A percentile compares a stretch with the other conserved stretches of the same genome.
phyloP scores from a whole-genome alignment of 352 stramenopile species.

The Globisporangium ultimum region DNA sequence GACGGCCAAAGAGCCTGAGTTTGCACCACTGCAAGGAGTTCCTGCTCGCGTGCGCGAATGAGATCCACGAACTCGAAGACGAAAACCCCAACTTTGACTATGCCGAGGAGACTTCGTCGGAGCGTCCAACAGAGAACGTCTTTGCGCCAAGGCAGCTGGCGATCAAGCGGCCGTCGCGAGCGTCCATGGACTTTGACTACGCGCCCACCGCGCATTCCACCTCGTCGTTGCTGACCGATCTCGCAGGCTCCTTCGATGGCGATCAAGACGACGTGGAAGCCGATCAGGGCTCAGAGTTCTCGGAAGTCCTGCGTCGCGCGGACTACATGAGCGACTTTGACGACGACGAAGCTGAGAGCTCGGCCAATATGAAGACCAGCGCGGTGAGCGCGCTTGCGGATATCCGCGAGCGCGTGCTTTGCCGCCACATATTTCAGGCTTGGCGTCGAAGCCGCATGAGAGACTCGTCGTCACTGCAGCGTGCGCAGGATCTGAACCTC shows the following conservation, averaged over 20 bases:
- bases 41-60: conserved; percentile 69
- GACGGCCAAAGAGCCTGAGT: conserved; percentile 40
- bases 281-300: conserved; percentile 58
- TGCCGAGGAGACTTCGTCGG: conserved; percentile 35
- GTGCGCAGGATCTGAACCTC: conserved; percentile 11
- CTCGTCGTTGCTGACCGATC: conserved; percentile 16
- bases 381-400: conserved; percentile 7
- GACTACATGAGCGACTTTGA: conserved; percentile 37
- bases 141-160: conserved; percentile 1
- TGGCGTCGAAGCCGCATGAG: background rate
- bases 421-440: conserved; percentile 16
- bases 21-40: conserved; percentile 64
- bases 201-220: conserved; percentile 33
- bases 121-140: conserved; percentile 13
- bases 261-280: conserved; percentile 36
- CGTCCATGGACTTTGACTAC: conserved; percentile 41
- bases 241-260: conserved; percentile 8
- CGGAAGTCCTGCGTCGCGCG: conserved; percentile 43
- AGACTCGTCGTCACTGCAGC: background rate
- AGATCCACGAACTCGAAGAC: conserved; percentile 79
- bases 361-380: background rate
- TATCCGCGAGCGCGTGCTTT: conserved; percentile 16
- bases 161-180: background rate
- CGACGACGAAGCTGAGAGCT: conserved; percentile 16
- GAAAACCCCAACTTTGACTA: conserved; percentile 72